These are phyloP conservation scores for Termitomyces sp. DNA, from an alignment of 768 basidiomycete genomes.

Conservation along the genomic window DNA sequence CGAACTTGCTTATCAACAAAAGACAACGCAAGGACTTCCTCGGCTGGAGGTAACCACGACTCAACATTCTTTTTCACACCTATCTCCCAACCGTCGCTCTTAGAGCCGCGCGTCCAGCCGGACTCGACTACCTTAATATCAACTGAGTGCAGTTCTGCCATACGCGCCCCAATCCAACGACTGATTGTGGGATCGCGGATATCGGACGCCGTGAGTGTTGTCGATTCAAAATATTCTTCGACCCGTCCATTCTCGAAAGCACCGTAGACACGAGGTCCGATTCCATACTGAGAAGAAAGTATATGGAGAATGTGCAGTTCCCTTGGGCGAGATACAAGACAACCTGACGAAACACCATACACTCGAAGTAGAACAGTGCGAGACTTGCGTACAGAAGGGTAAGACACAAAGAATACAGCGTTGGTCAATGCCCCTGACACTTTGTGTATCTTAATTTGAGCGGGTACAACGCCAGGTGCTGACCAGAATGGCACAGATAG, in stretches of 20 bases:
- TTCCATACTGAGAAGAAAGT: slow-evolving; percentile 80
- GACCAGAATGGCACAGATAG: slow-evolving; percentile 60
- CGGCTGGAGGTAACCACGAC: slow-evolving; percentile 67
- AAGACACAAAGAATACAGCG: slow-evolving; percentile 94
- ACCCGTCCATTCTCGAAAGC: slow-evolving; percentile 94
- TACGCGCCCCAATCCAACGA: slow-evolving; percentile 85
- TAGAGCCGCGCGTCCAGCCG: slow-evolving; percentile 26
- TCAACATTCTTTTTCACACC: slow-evolving; percentile 61
- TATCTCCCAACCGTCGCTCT: slow-evolving; percentile 48
- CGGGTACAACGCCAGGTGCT: slow-evolving; percentile 35
- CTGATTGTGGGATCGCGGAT: slow-evolving; percentile 73
- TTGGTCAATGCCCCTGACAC: slow-evolving; percentile 94
- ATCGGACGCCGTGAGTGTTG: slow-evolving; percentile 71
- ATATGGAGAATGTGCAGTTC: slow-evolving; percentile 88
- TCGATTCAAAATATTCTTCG: slow-evolving; percentile 92
- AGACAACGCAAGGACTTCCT: slow-evolving; percentile 66
- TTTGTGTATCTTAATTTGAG: slow-evolving; percentile 59
- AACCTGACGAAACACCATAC: slow-evolving; percentile 83
- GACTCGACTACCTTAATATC: slow-evolving; percentile 67
- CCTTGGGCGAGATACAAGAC: slow-evolving; percentile 80
- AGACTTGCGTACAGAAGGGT: slow-evolving; percentile 38
- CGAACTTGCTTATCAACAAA: slow-evolving; percentile 38
- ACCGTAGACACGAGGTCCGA: slow-evolving; percentile 90
- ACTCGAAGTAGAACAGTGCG: slow-evolving; percentile 83
- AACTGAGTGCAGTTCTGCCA: slow-evolving; percentile 94